Evolutionary conservation across 2,329 filamentous ascomycete genomes (phyloP).

Genomic region (Cladosporium phlei): DNA sequence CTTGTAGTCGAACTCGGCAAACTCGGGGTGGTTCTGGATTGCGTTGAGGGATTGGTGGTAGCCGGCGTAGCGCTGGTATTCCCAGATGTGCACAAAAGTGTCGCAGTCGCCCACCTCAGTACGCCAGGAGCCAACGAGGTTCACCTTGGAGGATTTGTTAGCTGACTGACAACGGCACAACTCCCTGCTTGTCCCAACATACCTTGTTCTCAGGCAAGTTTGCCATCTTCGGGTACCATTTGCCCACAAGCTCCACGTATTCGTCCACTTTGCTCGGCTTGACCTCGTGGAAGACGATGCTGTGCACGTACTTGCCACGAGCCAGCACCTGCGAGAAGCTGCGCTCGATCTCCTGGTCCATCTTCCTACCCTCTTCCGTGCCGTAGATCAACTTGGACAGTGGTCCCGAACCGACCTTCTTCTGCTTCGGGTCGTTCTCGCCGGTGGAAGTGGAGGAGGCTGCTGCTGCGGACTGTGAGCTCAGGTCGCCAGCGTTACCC

Average conservation of each 20-base stretch:
- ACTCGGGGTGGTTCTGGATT: constrained; percentile 79
- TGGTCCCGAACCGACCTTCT: constrained; percentile 48
- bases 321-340: constrained; percentile 94
- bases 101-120: constrained; percentile 97
- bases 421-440: constrained; percentile 60
- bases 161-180: neutral
- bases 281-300: constrained; percentile 93
- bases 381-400: constrained; percentile 91
- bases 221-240: constrained; percentile 90
- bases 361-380: constrained; percentile 87
- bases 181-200: neutral
- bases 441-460: constrained; percentile 43
- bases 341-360: constrained; percentile 92
- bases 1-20: constrained; percentile 74
- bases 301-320: constrained; percentile 96
- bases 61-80: constrained; percentile 94
- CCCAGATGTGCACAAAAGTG: constrained; percentile 99
- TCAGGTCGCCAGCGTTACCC: constrained; percentile 33
- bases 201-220: constrained; percentile 77
- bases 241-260: constrained; percentile 82
- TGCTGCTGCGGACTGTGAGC: constrained; percentile 36
- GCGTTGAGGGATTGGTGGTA: constrained; percentile 88
- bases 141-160: constrained; percentile 42
- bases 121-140: constrained; percentile 95
- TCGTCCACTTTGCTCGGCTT: constrained; percentile 94